Percentiles rank a stretch among this genome's conserved stretches.
phyloP scores from a whole-genome alignment of 352 stramenopile species.

The Globisporangium okanoganense region DNA sequence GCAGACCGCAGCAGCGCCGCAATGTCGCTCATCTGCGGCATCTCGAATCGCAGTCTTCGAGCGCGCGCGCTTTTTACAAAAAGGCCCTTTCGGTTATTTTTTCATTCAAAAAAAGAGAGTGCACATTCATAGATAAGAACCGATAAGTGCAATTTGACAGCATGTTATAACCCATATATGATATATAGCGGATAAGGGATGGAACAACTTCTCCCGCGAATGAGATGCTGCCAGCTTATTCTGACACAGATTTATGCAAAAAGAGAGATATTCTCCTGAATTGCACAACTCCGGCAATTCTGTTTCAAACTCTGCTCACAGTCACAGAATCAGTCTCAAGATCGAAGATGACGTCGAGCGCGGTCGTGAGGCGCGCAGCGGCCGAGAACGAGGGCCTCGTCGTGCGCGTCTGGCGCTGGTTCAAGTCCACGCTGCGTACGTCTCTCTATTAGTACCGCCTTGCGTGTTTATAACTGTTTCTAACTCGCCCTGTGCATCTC shows the following conservation, averaged over 20 bases:
- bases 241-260: neutral
- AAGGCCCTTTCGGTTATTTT: constrained; percentile 5
- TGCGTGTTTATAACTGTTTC: neutral
- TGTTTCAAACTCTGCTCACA: neutral
- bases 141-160: too few relatives aligned
- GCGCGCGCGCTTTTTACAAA: constrained; percentile 9
- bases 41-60: constrained; percentile 5
- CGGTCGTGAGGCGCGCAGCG: constrained; percentile 54
- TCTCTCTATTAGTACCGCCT: constrained; percentile 9
- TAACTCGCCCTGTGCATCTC: neutral
- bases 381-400: constrained; percentile 50
- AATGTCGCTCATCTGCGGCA: constrained; percentile 40
- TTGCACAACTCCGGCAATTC: too few relatives aligned
- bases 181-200: too few relatives aligned
- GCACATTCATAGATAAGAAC: too few relatives aligned
- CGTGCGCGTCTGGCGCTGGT: constrained; percentile 62
- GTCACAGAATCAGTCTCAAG: neutral
- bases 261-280: too few relatives aligned
- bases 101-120: constrained; percentile 4
- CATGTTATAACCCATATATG: too few relatives aligned
- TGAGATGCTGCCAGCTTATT: neutral
- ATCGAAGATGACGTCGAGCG: constrained; percentile 45
- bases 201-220: neutral
- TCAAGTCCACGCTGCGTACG: constrained; percentile 43
- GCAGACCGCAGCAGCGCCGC: constrained; percentile 55